Conservation (phyloP, 495 filamentous ascomycete genomes). For the Aspergillus leporis region DNA sequence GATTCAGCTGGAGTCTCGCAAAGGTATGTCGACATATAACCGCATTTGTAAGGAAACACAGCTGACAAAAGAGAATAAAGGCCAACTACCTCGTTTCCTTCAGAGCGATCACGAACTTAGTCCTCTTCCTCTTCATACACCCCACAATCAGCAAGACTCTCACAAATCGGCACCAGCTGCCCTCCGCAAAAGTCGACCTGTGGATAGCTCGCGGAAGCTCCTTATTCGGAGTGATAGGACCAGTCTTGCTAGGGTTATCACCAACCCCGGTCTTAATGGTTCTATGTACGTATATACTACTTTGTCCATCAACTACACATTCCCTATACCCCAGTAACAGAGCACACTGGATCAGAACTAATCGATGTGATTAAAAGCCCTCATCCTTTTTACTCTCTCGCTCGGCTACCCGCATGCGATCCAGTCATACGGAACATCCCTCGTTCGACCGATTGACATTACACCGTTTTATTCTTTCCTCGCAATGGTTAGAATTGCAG, state of each 20-base stretch:
- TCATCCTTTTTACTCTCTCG: neutral
- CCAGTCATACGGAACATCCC: constrained; percentile 5
- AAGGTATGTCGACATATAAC: neutral
- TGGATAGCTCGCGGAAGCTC: constrained; percentile 3
- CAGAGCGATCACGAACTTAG: neutral
- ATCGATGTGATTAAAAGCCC: neutral
- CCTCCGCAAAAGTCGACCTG: neutral
- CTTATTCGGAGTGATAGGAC: neutral
- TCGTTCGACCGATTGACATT: neutral
- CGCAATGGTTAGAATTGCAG: neutral
- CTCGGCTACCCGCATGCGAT: neutral
- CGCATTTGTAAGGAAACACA: too few species aligned
- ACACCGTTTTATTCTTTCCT: constrained; percentile 5
- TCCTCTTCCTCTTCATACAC: neutral
- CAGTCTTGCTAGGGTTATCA: neutral
- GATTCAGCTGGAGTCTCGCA: constrained; percentile 1
- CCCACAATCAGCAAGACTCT: neutral
- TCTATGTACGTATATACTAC: neutral
- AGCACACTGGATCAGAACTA: neutral
- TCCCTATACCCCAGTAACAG: too few species aligned
- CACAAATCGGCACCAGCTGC: neutral
- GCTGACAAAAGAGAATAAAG: neutral
- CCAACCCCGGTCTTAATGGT: neutral
- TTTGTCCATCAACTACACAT: too few species aligned
- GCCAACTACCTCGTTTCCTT: constrained; percentile 1